These are phyloP conservation scores for Phytophthora sp. DNA, from an alignment of 352 stramenopile species.

Conservation along the genomic window DNA sequence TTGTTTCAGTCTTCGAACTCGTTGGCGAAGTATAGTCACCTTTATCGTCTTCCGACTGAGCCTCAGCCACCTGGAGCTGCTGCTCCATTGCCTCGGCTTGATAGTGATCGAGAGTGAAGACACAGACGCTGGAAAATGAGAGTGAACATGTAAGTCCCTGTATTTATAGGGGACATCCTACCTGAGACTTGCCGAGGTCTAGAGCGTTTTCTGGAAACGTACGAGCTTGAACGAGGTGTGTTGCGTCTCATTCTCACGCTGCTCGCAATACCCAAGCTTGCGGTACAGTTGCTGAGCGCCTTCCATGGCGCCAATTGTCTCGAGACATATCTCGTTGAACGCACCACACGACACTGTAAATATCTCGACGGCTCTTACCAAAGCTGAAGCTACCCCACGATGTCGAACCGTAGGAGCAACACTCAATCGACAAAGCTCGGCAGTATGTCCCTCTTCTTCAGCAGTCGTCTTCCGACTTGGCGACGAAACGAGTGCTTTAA, in stretches of 20 bases:
- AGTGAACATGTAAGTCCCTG: conserved; percentile 5
- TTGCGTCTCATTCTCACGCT: conserved; percentile 36
- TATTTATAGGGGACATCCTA: conserved; percentile 42
- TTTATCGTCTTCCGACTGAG: not conserved
- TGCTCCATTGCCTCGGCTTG: conserved; percentile 3
- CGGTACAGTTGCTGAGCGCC: conserved; percentile 61
- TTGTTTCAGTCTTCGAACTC: conserved; percentile 3
- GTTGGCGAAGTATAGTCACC: not conserved
- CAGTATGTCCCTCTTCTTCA: conserved; percentile 13
- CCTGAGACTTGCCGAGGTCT: too few species aligned
- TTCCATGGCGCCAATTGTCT: conserved; percentile 72
- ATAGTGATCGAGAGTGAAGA: not conserved
- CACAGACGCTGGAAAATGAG: not conserved
- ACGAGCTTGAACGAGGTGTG: conserved; percentile 62
- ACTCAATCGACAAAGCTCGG: conserved; percentile 70
- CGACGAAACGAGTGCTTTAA: conserved; percentile 43
- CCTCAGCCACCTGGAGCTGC: not conserved
- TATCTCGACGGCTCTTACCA: conserved; percentile 51
- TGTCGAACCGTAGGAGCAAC: conserved; percentile 50
- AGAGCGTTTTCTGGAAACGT: conserved; percentile 52
- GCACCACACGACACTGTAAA: conserved; percentile 35
- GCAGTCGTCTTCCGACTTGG: not conserved
- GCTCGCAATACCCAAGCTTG: conserved; percentile 48
- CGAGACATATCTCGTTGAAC: conserved; percentile 50
- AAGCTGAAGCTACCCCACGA: conserved; percentile 50